Conservation (phyloP, 192 early-diverging fungal genomes). For the Phlyctochytrium bullatum region DNA sequence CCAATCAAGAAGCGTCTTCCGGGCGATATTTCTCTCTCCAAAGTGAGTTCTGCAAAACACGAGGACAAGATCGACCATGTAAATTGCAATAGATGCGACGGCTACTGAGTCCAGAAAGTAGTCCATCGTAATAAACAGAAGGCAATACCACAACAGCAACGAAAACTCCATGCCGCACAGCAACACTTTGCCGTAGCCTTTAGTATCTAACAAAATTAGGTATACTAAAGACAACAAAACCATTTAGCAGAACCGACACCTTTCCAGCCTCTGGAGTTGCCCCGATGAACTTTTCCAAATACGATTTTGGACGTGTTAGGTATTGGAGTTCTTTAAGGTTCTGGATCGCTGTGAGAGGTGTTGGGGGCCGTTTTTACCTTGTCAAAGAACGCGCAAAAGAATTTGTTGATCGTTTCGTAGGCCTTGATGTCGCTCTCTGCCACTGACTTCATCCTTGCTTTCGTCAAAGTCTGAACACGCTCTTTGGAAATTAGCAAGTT, state of each 20-base stretch:
- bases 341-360: slow-evolving; percentile 19
- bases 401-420: slow-evolving; percentile 48
- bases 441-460: too few relatives aligned
- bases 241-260: slow-evolving; percentile 40
- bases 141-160: slow-evolving; percentile 41
- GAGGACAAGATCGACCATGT: slow-evolving; percentile 34
- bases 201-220: slow-evolving; percentile 15
- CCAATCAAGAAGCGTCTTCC: slow-evolving; percentile 45
- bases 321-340: slow-evolving; percentile 54
- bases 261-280: slow-evolving; percentile 38
- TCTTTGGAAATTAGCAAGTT: slow-evolving; percentile 15
- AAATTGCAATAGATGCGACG: slow-evolving; percentile 31
- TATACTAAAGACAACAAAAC: slow-evolving; percentile 22
- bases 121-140: slow-evolving; percentile 34
- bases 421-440: slow-evolving; percentile 31
- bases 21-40: slow-evolving; percentile 44
- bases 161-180: slow-evolving; percentile 42
- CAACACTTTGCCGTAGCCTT: slow-evolving; percentile 19
- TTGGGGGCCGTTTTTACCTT: slow-evolving; percentile 22
- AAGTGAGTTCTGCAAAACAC: slow-evolving; percentile 34
- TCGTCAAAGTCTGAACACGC: too few relatives aligned
- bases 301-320: slow-evolving; percentile 35
- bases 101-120: slow-evolving; percentile 16
- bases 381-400: slow-evolving; percentile 49
- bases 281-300: slow-evolving; percentile 40